Base-by-base conservation (phyloP, 768 basidiomycete species). In the Lactarius psammicola region DNA sequence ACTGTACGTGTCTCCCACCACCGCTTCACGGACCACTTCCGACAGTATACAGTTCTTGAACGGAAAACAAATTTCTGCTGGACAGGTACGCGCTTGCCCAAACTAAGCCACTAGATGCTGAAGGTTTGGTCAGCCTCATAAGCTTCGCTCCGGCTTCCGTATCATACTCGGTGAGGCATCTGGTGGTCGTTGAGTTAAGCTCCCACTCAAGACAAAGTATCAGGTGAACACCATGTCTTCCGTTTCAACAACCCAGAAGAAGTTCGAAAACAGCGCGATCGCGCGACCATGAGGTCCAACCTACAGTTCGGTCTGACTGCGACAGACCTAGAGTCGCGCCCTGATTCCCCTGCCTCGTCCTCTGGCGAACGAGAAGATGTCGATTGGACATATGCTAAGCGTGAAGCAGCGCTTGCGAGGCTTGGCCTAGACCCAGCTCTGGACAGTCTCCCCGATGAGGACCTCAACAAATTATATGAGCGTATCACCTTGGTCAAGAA, bases 311-410 rank as follows among this genome's bases (percentile, higher is more conserved):
- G 84, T 68, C 74, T 87, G 30, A 82, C 87, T 44, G 88, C 88
- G 49, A 80, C 78, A 8, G 92, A 94, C 66, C 72, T 91, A 7
- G 89, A 88, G 31, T 86, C 89, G 10, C 86, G 91, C n/a, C 92
- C 94, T 2, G 87, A 87, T 53, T 92, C 92, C 7, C 89, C 90
- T 3, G 79, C 83, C 1, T 87, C 87, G 15, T 89, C 89, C 1
- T 84, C 84, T 3, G 84, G 84, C 28, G 88, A 84, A 62, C 81
- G 85, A 31, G 82, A 75, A 31, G 90, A 93, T 69, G 90, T 94
- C 53, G 97, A 99, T 75, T 99, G 97, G 97, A 91, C 87, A n/a
- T 98, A 88, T 75, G 97, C 97, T 7, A 91, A 92, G 74, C 85
- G 95, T 9, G 97, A 99, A 77, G 95, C 95, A 6, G 95, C 94